Conservation (phyloP, 306 rosid species). For the Pterocarpus macrocarpus region DNA sequence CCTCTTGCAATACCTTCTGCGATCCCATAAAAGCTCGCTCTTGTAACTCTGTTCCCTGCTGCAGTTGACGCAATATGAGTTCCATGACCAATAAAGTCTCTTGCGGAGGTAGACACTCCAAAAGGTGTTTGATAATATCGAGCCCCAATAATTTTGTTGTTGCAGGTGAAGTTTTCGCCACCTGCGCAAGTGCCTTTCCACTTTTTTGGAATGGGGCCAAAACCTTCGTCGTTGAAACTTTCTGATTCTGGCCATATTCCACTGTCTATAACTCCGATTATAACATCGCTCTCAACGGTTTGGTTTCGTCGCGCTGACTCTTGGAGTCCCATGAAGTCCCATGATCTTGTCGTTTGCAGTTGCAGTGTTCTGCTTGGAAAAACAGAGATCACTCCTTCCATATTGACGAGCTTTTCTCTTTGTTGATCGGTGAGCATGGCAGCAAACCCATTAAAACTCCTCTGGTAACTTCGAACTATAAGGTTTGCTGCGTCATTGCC, state of each 20-base stretch:
- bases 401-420: not conserved
- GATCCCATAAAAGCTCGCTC: conserved; percentile 10
- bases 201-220: conserved; percentile 49
- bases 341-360: conserved; percentile 61
- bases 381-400: conserved; percentile 53
- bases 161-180: conserved; percentile 51
- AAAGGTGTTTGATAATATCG: not conserved
- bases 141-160: conserved; percentile 40
- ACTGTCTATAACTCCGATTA: conserved; percentile 1
- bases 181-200: conserved; percentile 54
- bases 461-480: conserved; percentile 14
- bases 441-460: conserved; percentile 46
- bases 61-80: not conserved
- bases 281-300: conserved; percentile 38
- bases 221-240: conserved; percentile 51
- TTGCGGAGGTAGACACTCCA: not conserved
- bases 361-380: conserved; percentile 45
- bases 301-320: not conserved
- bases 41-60: conserved; percentile 30
- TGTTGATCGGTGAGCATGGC: conserved; percentile 31
- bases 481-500: not conserved
- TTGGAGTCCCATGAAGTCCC: conserved; percentile 57
- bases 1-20: not conserved
- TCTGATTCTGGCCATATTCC: conserved; percentile 62
- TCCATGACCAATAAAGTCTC: not conserved